These are phyloP conservation scores for Backusella macrospora DNA, from an alignment of 192 early-diverging fungal genomes.

Conservation along the genomic window DNA sequence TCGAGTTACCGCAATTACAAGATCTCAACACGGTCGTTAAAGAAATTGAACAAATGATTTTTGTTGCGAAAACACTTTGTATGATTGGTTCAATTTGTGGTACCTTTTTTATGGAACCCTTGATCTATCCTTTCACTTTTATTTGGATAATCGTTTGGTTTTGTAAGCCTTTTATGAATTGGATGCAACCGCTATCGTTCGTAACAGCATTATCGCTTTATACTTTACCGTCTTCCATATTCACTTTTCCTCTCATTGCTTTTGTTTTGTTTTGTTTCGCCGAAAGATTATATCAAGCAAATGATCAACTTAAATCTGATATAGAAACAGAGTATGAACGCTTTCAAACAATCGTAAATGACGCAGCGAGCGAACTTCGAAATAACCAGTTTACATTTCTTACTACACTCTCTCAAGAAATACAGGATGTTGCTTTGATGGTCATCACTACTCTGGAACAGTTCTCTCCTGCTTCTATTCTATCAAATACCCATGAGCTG, in stretches of 20 bases:
- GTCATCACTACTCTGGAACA: constrained; percentile 53
- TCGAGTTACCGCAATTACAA: neutral
- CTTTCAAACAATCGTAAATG: neutral
- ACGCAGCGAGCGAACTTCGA: neutral
- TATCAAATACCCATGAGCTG: constrained; percentile 52
- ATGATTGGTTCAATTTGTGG: constrained; percentile 2
- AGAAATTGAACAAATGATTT: constrained; percentile 17
- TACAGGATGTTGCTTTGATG: constrained; percentile 51
- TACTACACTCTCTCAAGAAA: constrained; percentile 45
- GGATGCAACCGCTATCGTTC: neutral
- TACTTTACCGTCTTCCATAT: neutral
- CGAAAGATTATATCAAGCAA: neutral
- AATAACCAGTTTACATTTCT: constrained; percentile 38
- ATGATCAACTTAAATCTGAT: neutral
- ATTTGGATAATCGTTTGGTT: neutral
- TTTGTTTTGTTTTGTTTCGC: constrained; percentile 3
- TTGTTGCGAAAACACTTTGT: constrained; percentile 4
- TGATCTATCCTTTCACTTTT: neutral
- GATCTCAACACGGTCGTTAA: neutral
- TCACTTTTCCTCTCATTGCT: neutral
- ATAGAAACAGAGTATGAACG: neutral
- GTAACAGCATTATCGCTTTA: neutral
- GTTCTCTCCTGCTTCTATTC: constrained; percentile 49
- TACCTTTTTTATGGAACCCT: constrained; percentile 11
- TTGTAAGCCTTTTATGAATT: constrained; percentile 1